Evolutionary conservation across 2,329 filamentous ascomycete species (phyloP).

Genomic region (Arthrobotrys musiformis): DNA sequence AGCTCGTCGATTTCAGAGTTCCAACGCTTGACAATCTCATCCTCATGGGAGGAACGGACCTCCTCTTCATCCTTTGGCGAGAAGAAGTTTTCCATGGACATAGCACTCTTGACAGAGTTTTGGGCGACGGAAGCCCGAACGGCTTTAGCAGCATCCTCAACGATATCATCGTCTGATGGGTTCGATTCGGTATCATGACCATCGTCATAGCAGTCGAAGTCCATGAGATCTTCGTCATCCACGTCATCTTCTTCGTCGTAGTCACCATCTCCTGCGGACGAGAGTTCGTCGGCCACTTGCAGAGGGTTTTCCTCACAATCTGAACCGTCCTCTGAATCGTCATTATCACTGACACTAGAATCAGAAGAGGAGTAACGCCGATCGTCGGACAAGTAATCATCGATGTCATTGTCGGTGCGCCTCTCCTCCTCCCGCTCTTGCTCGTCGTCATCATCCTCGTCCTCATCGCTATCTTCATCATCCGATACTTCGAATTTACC

Average conservation of each 20-base stretch:
- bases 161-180: slow-evolving; percentile 24
- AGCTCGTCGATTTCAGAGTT: slow-evolving; percentile 13
- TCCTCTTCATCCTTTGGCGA: slow-evolving; percentile 39
- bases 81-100: slow-evolving; percentile 56
- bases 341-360: not conserved
- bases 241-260: slow-evolving; percentile 55
- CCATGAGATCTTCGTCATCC: slow-evolving; percentile 39
- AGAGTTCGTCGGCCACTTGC: slow-evolving; percentile 1
- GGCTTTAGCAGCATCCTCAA: slow-evolving; percentile 17
- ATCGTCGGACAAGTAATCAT: not conserved
- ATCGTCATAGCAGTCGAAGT: slow-evolving; percentile 46
- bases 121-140: not conserved
- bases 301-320: not conserved
- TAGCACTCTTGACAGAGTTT: slow-evolving; percentile 46
- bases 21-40: not conserved
- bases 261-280: slow-evolving; percentile 37
- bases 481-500: slow-evolving; percentile 27
- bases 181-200: slow-evolving; percentile 37
- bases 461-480: slow-evolving; percentile 2
- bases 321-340: not conserved
- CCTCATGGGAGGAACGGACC: not conserved
- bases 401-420: not conserved
- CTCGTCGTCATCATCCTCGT: not conserved
- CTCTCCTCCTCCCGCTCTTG: not conserved
- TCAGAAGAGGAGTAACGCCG: slow-evolving; percentile 1